These are phyloP conservation scores for Catharanthus roseus DNA, from an alignment of 257 asterid species.

Conservation along the genomic window DNA sequence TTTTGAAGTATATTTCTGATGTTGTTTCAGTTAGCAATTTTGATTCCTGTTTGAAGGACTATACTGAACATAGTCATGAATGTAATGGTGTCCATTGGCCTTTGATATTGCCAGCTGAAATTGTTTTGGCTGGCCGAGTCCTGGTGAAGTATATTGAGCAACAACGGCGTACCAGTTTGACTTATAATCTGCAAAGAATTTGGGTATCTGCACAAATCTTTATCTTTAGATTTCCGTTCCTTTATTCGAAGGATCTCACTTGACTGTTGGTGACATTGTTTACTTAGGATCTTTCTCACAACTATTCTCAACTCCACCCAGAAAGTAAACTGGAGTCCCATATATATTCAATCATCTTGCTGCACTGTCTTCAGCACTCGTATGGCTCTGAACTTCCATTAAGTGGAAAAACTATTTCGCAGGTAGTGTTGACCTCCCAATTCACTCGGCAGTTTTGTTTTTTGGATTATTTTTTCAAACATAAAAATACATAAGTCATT, in stretches of 20 bases:
- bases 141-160: slow-evolving; percentile 53
- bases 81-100: slow-evolving; percentile 89
- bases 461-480: slow-evolving; percentile 5
- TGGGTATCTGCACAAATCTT: slow-evolving; percentile 34
- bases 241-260: slow-evolving; percentile 8
- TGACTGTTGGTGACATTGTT: slow-evolving; percentile 29
- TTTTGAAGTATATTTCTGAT: slow-evolving; percentile 39
- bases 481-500: neutral
- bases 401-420: slow-evolving; percentile 43
- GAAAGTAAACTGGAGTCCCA: slow-evolving; percentile 78
- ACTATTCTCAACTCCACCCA: slow-evolving; percentile 54
- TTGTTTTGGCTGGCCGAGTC: slow-evolving; percentile 86
- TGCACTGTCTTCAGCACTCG: slow-evolving; percentile 60
- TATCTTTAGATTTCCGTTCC: slow-evolving; percentile 12
- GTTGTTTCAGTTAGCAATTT: slow-evolving; percentile 33
- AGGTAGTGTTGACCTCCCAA: slow-evolving; percentile 39
- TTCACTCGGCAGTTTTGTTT: neutral
- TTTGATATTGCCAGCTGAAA: slow-evolving; percentile 72
- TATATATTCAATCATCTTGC: slow-evolving; percentile 63
- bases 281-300: slow-evolving; percentile 78
- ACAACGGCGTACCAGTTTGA: slow-evolving; percentile 31
- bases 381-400: slow-evolving; percentile 48
- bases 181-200: slow-evolving; percentile 29
- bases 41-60: slow-evolving; percentile 28
- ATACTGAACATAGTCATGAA: slow-evolving; percentile 77